Conservation (phyloP, 2,329 filamentous ascomycete species). For the Hymenoscyphus infarciens region DNA sequence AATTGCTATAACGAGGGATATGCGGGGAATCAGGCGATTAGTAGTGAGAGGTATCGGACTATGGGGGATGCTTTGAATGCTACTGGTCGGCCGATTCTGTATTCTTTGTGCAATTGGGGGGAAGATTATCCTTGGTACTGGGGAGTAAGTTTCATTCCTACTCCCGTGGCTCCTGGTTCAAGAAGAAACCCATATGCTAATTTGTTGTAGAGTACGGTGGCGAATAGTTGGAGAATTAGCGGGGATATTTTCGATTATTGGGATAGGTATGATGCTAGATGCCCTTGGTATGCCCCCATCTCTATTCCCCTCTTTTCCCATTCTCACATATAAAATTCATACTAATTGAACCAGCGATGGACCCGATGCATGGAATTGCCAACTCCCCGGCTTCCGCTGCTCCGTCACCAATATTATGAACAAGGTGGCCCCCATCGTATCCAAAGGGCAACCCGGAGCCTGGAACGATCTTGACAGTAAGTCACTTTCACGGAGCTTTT, state of each 20-base stretch:
- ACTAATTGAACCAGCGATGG: constrained; percentile 36
- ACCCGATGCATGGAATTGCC: constrained; percentile 34
- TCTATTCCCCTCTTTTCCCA: background rate
- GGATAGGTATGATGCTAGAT: constrained; percentile 39
- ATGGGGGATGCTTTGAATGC: constrained; percentile 38
- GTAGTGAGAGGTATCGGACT: constrained; percentile 38
- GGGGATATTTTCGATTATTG: constrained; percentile 40
- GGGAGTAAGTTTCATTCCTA: constrained; percentile 26
- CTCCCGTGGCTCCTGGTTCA: too few relatives aligned
- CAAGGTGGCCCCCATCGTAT: constrained; percentile 32
- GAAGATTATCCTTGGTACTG: constrained; percentile 43
- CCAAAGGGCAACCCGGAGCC: constrained; percentile 32
- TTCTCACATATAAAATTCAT: background rate
- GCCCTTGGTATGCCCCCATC: constrained; percentile 28
- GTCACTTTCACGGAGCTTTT: too few relatives aligned
- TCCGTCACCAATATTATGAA: constrained; percentile 30
- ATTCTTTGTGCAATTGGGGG: constrained; percentile 46
- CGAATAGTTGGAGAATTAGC: constrained; percentile 39
- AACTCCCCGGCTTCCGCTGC: constrained; percentile 34
- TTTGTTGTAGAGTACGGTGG: constrained; percentile 18
- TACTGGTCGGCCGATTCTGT: constrained; percentile 39
- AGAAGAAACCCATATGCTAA: too few relatives aligned
- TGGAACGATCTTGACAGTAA: constrained; percentile 38
- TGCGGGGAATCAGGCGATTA: constrained; percentile 41
- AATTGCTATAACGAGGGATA: constrained; percentile 55